Percentiles rank a stretch among this genome's conserved stretches.
These are phyloP conservation scores for Solanum aculeatissimum DNA, from an alignment of 305 asterid species.

Conservation along the genomic window DNA sequence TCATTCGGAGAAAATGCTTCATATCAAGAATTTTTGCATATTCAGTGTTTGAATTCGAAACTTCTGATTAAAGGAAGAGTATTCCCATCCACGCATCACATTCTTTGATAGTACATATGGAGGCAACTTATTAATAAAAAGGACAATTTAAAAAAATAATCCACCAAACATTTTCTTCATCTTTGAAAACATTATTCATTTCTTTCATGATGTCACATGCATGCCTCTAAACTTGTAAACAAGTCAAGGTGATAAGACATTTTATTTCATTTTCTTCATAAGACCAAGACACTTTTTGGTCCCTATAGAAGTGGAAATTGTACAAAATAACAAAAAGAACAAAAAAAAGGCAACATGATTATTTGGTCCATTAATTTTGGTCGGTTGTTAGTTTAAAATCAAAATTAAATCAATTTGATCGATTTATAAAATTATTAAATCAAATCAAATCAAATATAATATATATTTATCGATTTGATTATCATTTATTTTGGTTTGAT, in stretches of 20 bases:
- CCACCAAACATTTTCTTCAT: not conserved
- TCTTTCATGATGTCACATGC: not conserved
- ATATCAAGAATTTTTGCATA: no score
- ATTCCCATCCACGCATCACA: no score
- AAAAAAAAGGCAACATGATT: not conserved
- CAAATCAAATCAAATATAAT: no score
- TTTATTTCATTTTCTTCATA: not conserved
- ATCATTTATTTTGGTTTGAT: no score
- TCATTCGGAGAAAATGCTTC: accelerated
- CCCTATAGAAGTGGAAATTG: not conserved
- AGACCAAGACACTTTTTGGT: not conserved
- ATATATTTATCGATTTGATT: no score
- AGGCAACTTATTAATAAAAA: not conserved
- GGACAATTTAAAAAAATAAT: not conserved
- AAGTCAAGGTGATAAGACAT: not conserved
- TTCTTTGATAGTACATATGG: not conserved
- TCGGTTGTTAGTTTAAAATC: no score
- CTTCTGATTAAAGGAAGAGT: no score
- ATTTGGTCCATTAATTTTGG: no score
- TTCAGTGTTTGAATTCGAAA: accelerated
- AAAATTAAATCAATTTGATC: no score
- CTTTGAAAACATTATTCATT: conserved; percentile 5
- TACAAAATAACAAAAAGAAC: not conserved
- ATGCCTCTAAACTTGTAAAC: not conserved
- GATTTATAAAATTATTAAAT: no score